Evolutionary conservation across 2,329 filamentous ascomycete genomes (phyloP).

Genomic region (Xylariaceae sp.): DNA sequence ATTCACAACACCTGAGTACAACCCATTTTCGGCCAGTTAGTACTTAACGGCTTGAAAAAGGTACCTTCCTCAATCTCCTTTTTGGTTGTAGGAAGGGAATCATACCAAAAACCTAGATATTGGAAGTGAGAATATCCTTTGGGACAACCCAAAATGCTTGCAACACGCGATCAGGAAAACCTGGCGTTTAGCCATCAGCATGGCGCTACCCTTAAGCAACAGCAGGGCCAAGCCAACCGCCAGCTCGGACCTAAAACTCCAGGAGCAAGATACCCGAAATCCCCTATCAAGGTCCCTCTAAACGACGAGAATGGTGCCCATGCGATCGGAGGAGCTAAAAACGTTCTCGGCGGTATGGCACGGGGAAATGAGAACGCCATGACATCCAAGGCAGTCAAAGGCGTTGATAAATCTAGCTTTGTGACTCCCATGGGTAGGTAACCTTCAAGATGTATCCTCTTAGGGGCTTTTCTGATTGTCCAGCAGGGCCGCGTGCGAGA

Average conservation of each 20-base stretch:
- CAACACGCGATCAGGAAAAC: slow-evolving; percentile 87
- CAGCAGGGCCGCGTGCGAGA: slow-evolving; percentile 67
- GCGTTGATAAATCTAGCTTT: slow-evolving; percentile 66
- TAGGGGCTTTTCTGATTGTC: slow-evolving; percentile 8
- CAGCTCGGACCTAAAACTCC: slow-evolving; percentile 68
- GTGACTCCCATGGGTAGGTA: slow-evolving; percentile 79
- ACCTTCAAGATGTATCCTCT: not conserved
- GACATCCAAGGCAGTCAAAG: slow-evolving; percentile 53
- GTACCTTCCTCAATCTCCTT: slow-evolving; percentile 5
- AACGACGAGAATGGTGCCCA: slow-evolving; percentile 84
- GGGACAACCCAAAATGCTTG: slow-evolving; percentile 64
- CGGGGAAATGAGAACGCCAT: slow-evolving; percentile 64
- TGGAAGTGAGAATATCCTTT: slow-evolving; percentile 3
- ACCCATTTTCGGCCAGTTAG: not conserved
- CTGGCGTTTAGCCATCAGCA: slow-evolving; percentile 76
- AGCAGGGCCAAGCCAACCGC: slow-evolving; percentile 56
- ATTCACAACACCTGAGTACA: slow-evolving; percentile 8
- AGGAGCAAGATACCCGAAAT: slow-evolving; percentile 76
- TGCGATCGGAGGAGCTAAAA: slow-evolving; percentile 64
- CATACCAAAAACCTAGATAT: slow-evolving; percentile 4
- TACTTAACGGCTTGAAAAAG: not conserved
- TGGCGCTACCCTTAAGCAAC: slow-evolving; percentile 72
- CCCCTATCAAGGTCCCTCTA: slow-evolving; percentile 75
- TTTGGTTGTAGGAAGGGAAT: not conserved
- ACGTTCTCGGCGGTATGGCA: slow-evolving; percentile 55